Conservation (phyloP, 2,329 filamentous ascomycete species). For the Monascus ruber region DNA sequence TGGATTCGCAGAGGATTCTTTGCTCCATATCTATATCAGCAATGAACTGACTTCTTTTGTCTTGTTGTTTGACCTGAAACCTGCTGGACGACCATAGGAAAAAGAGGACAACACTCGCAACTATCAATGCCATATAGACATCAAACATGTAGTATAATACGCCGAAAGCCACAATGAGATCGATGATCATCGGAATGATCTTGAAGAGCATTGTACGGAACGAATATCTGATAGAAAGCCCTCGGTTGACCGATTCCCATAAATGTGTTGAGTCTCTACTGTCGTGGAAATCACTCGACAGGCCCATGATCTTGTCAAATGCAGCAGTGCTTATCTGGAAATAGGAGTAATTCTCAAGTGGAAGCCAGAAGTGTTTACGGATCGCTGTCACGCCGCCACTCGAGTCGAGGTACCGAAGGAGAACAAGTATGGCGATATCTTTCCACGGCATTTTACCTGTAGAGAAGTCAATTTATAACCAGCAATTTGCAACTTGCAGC, state of each 20-base stretch:
- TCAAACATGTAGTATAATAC: constrained; percentile 54
- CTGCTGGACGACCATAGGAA: constrained; percentile 42
- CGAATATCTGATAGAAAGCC: constrained; percentile 47
- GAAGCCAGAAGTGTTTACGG: constrained; percentile 41
- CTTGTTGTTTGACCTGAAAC: constrained; percentile 28
- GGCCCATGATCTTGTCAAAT: constrained; percentile 56
- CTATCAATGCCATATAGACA: constrained; percentile 44
- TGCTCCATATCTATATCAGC: constrained; percentile 39
- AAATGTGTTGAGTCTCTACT: constrained; percentile 54
- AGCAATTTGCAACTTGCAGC: no score
- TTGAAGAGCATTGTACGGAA: constrained; percentile 50
- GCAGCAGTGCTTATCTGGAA: constrained; percentile 48
- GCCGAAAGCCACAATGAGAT: constrained; percentile 49
- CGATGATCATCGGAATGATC: constrained; percentile 50
- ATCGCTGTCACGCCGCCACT: constrained; percentile 41
- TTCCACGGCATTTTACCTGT: constrained; percentile 39
- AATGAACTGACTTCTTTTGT: constrained; percentile 26
- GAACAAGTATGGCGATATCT: constrained; percentile 41
- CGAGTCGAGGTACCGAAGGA: constrained; percentile 39
- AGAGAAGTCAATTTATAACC: not conserved
- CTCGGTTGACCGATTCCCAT: constrained; percentile 54
- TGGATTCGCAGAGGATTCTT: constrained; percentile 46
- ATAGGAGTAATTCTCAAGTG: constrained; percentile 48
- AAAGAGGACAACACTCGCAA: constrained; percentile 35
- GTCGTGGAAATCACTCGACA: constrained; percentile 61